Conservation (phyloP, 441 rosid genomes). For the Adansonia madagascariensis region DNA sequence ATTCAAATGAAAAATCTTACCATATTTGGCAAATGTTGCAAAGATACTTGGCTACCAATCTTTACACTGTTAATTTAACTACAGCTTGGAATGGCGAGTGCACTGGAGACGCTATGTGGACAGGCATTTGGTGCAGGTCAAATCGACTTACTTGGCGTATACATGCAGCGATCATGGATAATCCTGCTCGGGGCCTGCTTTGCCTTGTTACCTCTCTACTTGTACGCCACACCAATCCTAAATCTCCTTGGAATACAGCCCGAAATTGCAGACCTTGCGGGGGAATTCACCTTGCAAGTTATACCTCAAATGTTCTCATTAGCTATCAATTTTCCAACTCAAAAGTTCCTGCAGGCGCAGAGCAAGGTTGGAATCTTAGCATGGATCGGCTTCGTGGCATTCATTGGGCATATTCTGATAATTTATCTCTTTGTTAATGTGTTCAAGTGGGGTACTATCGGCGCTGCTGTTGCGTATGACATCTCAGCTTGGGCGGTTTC, state of each 20-base stretch:
- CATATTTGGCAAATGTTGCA: neutral
- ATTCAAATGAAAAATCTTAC: neutral
- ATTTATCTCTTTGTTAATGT: slow-evolving; percentile 57
- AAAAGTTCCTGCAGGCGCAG: slow-evolving; percentile 51
- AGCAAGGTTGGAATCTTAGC: slow-evolving; percentile 76
- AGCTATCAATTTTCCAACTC: slow-evolving; percentile 51
- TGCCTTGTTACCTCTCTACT: slow-evolving; percentile 63
- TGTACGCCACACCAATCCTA: slow-evolving; percentile 69
- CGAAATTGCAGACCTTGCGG: slow-evolving; percentile 67
- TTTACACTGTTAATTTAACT: neutral
- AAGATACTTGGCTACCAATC: too few relatives aligned
- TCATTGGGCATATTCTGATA: slow-evolving; percentile 49
- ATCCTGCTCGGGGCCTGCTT: slow-evolving; percentile 63
- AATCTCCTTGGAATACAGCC: slow-evolving; percentile 61
- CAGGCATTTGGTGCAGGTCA: slow-evolving; percentile 86
- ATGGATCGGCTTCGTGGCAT: slow-evolving; percentile 69
- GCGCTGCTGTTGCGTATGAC: slow-evolving; percentile 77
- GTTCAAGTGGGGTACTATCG: slow-evolving; percentile 69
- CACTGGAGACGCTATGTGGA: slow-evolving; percentile 71
- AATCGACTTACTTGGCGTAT: slow-evolving; percentile 64
- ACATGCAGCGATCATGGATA: slow-evolving; percentile 87
- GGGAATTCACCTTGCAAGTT: slow-evolving; percentile 61
- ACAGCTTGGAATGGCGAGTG: slow-evolving; percentile 88
- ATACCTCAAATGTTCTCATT: slow-evolving; percentile 93
- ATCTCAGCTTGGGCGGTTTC: slow-evolving; percentile 73